These are phyloP conservation scores for Lactarius tabidus DNA, from an alignment of 768 basidiomycete genomes.

Conservation along the genomic window DNA sequence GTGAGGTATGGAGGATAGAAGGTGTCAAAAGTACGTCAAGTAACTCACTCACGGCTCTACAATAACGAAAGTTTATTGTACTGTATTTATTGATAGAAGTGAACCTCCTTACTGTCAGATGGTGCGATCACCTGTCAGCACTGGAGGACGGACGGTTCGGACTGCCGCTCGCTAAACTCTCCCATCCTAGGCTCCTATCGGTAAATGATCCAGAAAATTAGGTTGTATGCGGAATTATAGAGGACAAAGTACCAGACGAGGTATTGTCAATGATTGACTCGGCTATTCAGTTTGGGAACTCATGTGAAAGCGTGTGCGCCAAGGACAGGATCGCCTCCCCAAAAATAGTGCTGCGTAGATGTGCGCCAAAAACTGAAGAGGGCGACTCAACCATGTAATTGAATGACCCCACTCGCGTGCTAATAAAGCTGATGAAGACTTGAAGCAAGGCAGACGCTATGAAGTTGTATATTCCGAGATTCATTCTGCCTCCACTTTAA, in stretches of 20 bases:
- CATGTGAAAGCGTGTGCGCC: neutral
- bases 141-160: neutral
- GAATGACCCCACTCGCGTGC: neutral
- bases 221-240: neutral
- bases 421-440: neutral
- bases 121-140: neutral
- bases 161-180: neutral
- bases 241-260: neutral
- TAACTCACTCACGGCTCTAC: neutral
- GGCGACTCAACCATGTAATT: neutral
- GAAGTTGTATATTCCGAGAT: neutral
- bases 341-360: neutral
- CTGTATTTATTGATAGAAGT: constrained; percentile 1
- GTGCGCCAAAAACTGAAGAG: neutral
- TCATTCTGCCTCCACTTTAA: neutral
- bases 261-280: neutral
- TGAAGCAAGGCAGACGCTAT: neutral
- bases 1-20: neutral
- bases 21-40: constrained; percentile 12
- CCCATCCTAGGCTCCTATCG: constrained; percentile 12
- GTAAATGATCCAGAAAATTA: neutral
- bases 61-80: neutral
- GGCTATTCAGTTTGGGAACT: neutral
- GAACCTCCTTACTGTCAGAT: neutral
- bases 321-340: neutral